phyloP scores from a whole-genome alignment of 805 yeast species.

The Yarrowia alimentaria region DNA sequence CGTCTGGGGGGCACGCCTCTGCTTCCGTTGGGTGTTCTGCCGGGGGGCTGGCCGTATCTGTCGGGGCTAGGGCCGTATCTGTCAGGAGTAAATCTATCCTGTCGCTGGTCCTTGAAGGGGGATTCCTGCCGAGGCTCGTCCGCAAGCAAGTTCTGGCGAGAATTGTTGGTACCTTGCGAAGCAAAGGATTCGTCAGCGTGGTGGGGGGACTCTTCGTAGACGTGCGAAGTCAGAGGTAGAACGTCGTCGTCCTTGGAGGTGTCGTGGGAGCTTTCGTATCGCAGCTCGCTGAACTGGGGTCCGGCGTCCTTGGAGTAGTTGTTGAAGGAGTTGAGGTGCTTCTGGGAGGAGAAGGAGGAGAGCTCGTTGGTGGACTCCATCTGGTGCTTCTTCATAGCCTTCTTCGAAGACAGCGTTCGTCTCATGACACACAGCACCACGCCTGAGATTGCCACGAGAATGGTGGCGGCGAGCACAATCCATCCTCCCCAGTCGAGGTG shows the following conservation, averaged over 20 bases:
- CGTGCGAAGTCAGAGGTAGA: conserved; percentile 8
- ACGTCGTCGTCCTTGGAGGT: conserved; percentile 20
- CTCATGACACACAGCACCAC: conserved; percentile 70
- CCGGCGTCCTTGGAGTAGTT: conserved; percentile 23
- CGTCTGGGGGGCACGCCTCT: conserved; percentile 17
- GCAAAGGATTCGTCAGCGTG: conserved; percentile 13
- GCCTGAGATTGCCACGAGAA: conserved; percentile 60
- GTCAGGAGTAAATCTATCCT: conserved; percentile 11
- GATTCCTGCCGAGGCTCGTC: conserved; percentile 16
- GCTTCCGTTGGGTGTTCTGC: conserved; percentile 17
- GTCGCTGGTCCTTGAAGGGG: conserved; percentile 20
- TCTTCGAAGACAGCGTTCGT: conserved; percentile 49
- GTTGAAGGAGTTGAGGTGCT: conserved; percentile 27
- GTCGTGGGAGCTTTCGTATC: conserved; percentile 30
- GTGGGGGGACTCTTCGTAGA: conserved; percentile 11
- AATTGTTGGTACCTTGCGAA: conserved; percentile 18
- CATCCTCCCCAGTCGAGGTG: conserved; percentile 81
- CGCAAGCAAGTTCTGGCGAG: conserved; percentile 4
- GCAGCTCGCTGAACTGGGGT: conserved; percentile 32
- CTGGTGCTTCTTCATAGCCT: conserved; percentile 33
- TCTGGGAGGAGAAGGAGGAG: conserved; percentile 11
- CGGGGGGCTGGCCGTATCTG: conserved; percentile 10
- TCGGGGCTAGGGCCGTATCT: conserved; percentile 6
- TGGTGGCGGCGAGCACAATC: conserved; percentile 70
- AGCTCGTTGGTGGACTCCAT: conserved; percentile 30